Percentiles rank a stretch among this genome's conserved stretches.
Conservation (phyloP, 176 grass and related monocot species). For the Musa troglodytarum region DNA sequence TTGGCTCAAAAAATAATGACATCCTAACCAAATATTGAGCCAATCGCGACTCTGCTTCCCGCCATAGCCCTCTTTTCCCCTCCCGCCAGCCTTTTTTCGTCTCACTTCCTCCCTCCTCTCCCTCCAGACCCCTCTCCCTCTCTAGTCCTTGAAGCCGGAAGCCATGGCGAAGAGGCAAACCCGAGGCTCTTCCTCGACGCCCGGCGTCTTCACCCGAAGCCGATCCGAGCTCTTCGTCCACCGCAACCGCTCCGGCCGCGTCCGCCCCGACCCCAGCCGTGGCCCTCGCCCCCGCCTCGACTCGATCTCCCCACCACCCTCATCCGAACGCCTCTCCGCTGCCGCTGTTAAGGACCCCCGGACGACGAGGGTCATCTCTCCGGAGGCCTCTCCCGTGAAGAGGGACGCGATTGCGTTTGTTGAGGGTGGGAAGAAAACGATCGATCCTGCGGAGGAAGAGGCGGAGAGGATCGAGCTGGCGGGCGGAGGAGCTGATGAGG, state of each 20-base stretch:
- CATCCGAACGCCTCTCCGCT: slow-evolving; percentile 23
- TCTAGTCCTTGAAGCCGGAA: background rate
- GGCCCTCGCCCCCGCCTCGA: background rate
- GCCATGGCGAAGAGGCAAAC: slow-evolving; percentile 10
- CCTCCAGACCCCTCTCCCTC: background rate
- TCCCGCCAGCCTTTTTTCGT: background rate
- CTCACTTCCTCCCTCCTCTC: background rate
- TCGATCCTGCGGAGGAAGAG: background rate
- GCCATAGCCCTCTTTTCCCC: slow-evolving; percentile 26
- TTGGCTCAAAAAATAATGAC: no score
- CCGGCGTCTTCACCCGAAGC: slow-evolving; percentile 13
- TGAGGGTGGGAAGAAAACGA: slow-evolving; percentile 11
- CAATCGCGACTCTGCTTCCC: slow-evolving; percentile 1
- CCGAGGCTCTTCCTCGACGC: background rate
- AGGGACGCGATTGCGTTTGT: slow-evolving; percentile 7
- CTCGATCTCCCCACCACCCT: slow-evolving; percentile 8
- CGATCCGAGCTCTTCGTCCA: slow-evolving; percentile 14
- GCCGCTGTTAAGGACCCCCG: slow-evolving; percentile 52
- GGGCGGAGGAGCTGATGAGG: background rate
- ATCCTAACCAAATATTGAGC: no score
- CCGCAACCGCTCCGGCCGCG: slow-evolving; percentile 24
- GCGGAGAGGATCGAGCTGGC: background rate
- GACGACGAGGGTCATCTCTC: slow-evolving; percentile 35
- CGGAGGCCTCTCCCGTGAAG: slow-evolving; percentile 10
- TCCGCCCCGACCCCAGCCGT: background rate